phyloP scores from a whole-genome alignment of 1,284 basidiomycete species.

The Apiotrichum gamsii region DNA sequence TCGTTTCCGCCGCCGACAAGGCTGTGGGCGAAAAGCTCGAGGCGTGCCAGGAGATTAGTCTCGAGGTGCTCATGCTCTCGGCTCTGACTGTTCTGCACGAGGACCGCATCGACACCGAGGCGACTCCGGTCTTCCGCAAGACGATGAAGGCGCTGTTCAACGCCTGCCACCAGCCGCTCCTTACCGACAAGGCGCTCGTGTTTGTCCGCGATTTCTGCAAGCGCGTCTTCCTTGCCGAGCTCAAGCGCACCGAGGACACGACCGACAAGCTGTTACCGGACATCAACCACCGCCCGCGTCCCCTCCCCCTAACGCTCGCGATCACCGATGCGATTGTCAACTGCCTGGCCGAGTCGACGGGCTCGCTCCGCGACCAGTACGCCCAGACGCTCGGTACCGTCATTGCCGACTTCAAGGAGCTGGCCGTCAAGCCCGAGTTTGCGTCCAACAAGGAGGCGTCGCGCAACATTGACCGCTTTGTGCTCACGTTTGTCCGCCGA shows the following conservation, averaged over 20 bases:
- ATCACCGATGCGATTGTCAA: slow-evolving; percentile 66
- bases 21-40: slow-evolving; percentile 59
- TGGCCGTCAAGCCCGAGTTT: slow-evolving; percentile 46
- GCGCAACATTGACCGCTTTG: slow-evolving; percentile 48
- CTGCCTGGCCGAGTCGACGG: slow-evolving; percentile 61
- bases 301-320: slow-evolving; percentile 36
- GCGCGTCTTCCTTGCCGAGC: slow-evolving; percentile 36
- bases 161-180: slow-evolving; percentile 25
- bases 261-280: slow-evolving; percentile 22
- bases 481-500: slow-evolving; percentile 71
- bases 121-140: slow-evolving; percentile 31
- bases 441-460: slow-evolving; percentile 54
- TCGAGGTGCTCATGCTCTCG: slow-evolving; percentile 69
- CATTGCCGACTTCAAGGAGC: slow-evolving; percentile 63
- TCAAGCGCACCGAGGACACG: slow-evolving; percentile 25
- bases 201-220: slow-evolving; percentile 36
- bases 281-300: slow-evolving; percentile 29
- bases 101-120: slow-evolving; percentile 32
- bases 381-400: slow-evolving; percentile 58
- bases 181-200: slow-evolving; percentile 27
- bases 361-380: slow-evolving; percentile 57
- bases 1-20: slow-evolving; percentile 65
- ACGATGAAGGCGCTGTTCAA: slow-evolving; percentile 37
- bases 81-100: slow-evolving; percentile 68
- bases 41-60: slow-evolving; percentile 67